phyloP scores from a whole-genome alignment of 768 basidiomycete species.

The Collybiopsis luxurians region DNA sequence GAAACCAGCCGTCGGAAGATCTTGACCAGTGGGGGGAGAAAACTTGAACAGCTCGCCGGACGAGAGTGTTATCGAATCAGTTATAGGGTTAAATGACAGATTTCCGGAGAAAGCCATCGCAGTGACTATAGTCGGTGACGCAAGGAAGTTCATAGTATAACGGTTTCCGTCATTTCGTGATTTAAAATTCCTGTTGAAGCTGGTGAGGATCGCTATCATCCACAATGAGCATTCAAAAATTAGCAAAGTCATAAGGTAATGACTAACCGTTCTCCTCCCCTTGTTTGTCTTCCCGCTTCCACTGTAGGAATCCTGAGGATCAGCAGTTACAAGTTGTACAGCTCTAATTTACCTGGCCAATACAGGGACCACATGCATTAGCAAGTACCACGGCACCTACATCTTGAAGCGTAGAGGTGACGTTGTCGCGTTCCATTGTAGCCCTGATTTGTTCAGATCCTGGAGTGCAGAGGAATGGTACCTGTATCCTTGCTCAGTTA shows the following conservation, averaged over 20 bases:
- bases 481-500: slow-evolving; percentile 29
- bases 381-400: slow-evolving; percentile 95
- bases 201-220: slow-evolving; percentile 82
- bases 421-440: slow-evolving; percentile 92
- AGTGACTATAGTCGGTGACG: slow-evolving; percentile 95
- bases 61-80: slow-evolving; percentile 63
- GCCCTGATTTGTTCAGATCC: slow-evolving; percentile 97
- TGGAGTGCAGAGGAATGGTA: slow-evolving; percentile 86
- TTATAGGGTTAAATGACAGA: slow-evolving; percentile 90
- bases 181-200: slow-evolving; percentile 90
- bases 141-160: slow-evolving; percentile 96
- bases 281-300: slow-evolving; percentile 89
- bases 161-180: slow-evolving; percentile 96
- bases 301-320: slow-evolving; percentile 40
- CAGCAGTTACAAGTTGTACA: not conserved
- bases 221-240: not conserved
- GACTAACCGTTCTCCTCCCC: slow-evolving; percentile 85
- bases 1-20: slow-evolving; percentile 84
- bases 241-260: slow-evolving; percentile 8
- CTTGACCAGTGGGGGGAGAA: slow-evolving; percentile 76
- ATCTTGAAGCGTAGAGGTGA: slow-evolving; percentile 77
- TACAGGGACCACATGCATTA: slow-evolving; percentile 98
- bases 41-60: slow-evolving; percentile 84
- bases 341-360: slow-evolving; percentile 69
- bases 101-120: slow-evolving; percentile 96